A percentile compares a stretch with the other conserved stretches of the same genome.
Conservation (phyloP, 345 rosid species). For the Laguncularia racemosa region DNA sequence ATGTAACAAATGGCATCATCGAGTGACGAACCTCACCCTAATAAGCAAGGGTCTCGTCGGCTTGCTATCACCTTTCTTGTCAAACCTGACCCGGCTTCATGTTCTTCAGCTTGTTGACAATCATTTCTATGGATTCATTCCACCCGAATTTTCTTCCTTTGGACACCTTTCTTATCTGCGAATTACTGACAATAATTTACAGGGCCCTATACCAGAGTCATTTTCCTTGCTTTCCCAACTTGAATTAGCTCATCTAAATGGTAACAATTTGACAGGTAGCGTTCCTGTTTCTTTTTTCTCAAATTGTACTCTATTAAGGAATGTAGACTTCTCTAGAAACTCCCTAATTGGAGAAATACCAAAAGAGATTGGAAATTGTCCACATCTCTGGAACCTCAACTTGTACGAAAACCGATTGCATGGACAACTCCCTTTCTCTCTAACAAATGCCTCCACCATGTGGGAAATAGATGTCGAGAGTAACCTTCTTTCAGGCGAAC, state of each 20-base stretch:
- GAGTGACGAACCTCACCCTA: slow-evolving; percentile 24
- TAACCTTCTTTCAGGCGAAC: slow-evolving; percentile 31
- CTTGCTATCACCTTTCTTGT: slow-evolving; percentile 28
- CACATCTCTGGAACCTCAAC: slow-evolving; percentile 17
- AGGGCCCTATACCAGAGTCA: slow-evolving; percentile 30
- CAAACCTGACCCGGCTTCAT: slow-evolving; percentile 40
- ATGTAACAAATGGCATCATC: slow-evolving; percentile 25
- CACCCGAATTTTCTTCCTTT: slow-evolving; percentile 32
- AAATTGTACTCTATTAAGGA: slow-evolving; percentile 32
- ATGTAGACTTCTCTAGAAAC: slow-evolving; percentile 38
- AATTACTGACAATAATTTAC: slow-evolving; percentile 22
- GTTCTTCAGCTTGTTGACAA: slow-evolving; percentile 21
- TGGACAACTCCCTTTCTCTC: slow-evolving; percentile 30
- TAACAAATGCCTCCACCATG: slow-evolving; percentile 27
- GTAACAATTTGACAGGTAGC: slow-evolving; percentile 25
- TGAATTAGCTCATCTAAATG: slow-evolving; percentile 6
- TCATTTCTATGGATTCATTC: slow-evolving; percentile 32
- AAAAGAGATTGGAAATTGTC: slow-evolving; percentile 37
- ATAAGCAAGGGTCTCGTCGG: slow-evolving; percentile 17
- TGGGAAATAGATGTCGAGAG: slow-evolving; percentile 30
- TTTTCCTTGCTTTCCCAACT: slow-evolving; percentile 26
- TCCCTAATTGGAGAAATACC: slow-evolving; percentile 37
- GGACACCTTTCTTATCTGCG: slow-evolving; percentile 16
- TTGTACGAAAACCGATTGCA: slow-evolving; percentile 35
- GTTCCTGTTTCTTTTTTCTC: slow-evolving; percentile 35